Evolutionary conservation across 1,139 yeast species (phyloP), one percentile per base, ranked within the genome.

Genomic region (Taphrina betulina): DNA sequence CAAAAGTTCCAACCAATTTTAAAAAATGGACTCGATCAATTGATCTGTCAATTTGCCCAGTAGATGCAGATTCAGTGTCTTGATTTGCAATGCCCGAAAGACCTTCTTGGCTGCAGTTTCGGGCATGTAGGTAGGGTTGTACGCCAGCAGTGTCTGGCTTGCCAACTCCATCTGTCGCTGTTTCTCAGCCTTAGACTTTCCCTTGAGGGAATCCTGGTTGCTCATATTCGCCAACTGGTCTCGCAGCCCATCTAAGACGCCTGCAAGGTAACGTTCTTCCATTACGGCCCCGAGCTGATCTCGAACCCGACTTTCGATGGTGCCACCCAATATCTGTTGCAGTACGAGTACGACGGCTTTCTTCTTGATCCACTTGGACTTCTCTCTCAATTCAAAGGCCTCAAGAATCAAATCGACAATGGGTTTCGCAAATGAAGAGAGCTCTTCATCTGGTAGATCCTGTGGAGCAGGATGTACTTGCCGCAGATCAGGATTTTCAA

Each of bases 281-380:
- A 26, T 14, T 12, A 38, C 12, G 22, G 43, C 29, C 5, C 17
- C n/a, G 16, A 40, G 46, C n/a, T 23, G 37, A 40, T 50, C 54
- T 8, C 54, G 38, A 2, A 50, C 34, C 23, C 54, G 37, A 3
- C 40, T 28, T 66, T 90, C 96, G 57, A 89, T 83, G 0, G 96
- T 85, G 2, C 95, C 87, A 0, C 96, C 96, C 54, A 90, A 76
- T 1, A 90, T 69, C 68, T 88, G 96, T 67, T 89, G 96, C 41
- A 89, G 72, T 2, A 90, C 80, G 2, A 88, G 82, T 37, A 89
- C 77, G 3, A 88, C 75, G 0, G 96, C 96, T 50, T 90, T 74
- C 0, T 96, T 96, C 56, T 95, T 72, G 1, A 89, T 70, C 95
- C 96, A 88, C 58, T 68, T 68, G 55, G 80, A 81, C 1, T 85